Evolutionary conservation across 108 stramenopile species (phyloP), one percentile per base, ranked within the genome.

Genomic region (Skeletonema costatum): DNA sequence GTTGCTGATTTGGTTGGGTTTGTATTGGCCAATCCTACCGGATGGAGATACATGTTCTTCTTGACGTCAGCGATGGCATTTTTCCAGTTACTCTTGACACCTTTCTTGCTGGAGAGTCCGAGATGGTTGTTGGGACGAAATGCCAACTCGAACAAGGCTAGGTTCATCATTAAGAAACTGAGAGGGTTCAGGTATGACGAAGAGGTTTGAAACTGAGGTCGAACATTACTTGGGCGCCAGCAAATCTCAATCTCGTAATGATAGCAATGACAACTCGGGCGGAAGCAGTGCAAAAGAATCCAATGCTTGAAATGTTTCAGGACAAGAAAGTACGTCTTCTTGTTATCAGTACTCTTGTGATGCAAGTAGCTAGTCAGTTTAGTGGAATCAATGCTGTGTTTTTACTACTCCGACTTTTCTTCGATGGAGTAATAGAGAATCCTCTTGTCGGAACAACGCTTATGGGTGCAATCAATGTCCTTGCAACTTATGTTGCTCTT

Each of bases 371-470:
- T 13, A 97, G 98, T 71, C 99, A 99, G 75, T 86, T 99, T 32
- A 89, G 88, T 74, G 99, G 99, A 46, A 98, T 99, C 86, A 98
- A 99, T 85, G 99, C 98, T 5, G 97, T 99, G 60, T 99, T 99
- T 99, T 76, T 98, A 96, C 87, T 99, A 98, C 89, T 98, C 97
- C n/a, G 96, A 17, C 84, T 90, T 14, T 98, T 99, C 87, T 97
- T 98, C 73, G 93, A 96, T 21, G 97, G 96, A 17, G 89, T 97
- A 51, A 92, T 97, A 60, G 90, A 89, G 75, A 86, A 97, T 86
- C 97, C 97, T 29, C 79, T 97, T 53, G 85, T 97, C 13, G 97
- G 94, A 64, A 97, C 97, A 31, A 92, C 90, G 25, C 86, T 98
- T 42, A 93, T 97, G 17, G 97, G 92, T 61, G 90, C 81, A 16